phyloP scores from a whole-genome alignment of 1,284 basidiomycete species.

The Ustilago loliicola region DNA sequence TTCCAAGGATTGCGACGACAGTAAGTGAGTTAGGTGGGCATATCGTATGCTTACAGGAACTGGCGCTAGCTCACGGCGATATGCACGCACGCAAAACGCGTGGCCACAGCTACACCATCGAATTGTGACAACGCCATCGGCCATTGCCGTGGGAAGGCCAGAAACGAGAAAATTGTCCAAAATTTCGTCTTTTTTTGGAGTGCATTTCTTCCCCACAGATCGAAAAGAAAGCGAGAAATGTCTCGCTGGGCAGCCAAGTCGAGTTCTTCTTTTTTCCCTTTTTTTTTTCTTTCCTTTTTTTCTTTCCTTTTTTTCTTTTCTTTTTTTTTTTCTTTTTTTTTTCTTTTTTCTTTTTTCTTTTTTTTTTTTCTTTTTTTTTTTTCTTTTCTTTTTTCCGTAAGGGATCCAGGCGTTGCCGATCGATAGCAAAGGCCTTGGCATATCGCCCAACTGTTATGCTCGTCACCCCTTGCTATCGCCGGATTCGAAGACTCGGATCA shows the following conservation, averaged over 20 bases:
- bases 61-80: slow-evolving; percentile 4
- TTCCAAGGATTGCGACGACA: background rate
- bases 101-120: background rate
- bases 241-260: too few relatives aligned
- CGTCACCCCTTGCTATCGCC: background rate
- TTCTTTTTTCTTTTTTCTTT: background rate
- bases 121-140: slow-evolving; percentile 6
- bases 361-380: background rate
- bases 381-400: background rate
- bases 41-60: background rate
- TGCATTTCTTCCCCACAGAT: slow-evolving; percentile 15
- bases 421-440: slow-evolving; percentile 11
- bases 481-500: background rate
- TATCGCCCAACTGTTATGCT: background rate
- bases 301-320: background rate
- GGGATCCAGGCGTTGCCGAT: slow-evolving; percentile 2
- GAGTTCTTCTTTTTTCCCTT: background rate
- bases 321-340: background rate
- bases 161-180: background rate
- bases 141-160: background rate
- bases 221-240: background rate
- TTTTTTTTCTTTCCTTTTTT: background rate
- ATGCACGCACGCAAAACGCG: slow-evolving; percentile 11
- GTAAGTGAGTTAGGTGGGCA: background rate
- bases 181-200: background rate